These are phyloP conservation scores for Phytophthora aleatoria DNA, from an alignment of 352 stramenopile species.

Conservation along the genomic window DNA sequence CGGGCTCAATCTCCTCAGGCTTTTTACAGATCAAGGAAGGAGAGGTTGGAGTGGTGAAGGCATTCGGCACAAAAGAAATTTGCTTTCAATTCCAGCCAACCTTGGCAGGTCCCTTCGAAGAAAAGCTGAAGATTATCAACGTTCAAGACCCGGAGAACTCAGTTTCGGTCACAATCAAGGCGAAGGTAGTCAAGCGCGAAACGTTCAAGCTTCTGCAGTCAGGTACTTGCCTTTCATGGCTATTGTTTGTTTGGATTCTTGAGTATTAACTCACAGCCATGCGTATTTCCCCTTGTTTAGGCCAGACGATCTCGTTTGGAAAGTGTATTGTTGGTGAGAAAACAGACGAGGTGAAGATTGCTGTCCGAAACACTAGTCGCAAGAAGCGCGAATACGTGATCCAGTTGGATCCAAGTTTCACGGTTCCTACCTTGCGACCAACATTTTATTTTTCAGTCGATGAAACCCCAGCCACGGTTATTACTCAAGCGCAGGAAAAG, in stretches of 20 bases:
- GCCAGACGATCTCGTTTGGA: conserved; percentile 82
- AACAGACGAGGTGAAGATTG: conserved; percentile 86
- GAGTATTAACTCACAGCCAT: background rate
- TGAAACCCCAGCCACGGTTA: conserved; percentile 78
- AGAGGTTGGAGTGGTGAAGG: conserved; percentile 85
- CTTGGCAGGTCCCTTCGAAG: conserved; percentile 85
- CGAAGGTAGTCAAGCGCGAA: conserved; percentile 88
- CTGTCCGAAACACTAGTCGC: conserved; percentile 85
- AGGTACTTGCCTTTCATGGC: conserved; percentile 37
- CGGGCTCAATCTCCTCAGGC: conserved; percentile 88
- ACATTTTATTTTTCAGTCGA: conserved; percentile 88
- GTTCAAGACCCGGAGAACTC: conserved; percentile 90
- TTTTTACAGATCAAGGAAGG: conserved; percentile 91
- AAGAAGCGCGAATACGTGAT: conserved; percentile 91
- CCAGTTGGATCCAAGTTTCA: conserved; percentile 79
- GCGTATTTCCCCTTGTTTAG: conserved; percentile 32
- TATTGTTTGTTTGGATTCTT: conserved; percentile 1
- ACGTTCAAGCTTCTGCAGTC: conserved; percentile 91
- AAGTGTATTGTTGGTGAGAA: conserved; percentile 87
- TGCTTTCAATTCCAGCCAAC: conserved; percentile 90
- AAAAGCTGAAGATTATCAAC: conserved; percentile 90
- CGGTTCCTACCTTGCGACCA: conserved; percentile 60
- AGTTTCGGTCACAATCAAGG: conserved; percentile 89
- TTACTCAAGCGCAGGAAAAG: conserved; percentile 90
- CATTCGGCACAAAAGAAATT: conserved; percentile 89